These are phyloP conservation scores for Ophiocordyceps camponoti-saundersi DNA, from an alignment of 2,329 filamentous ascomycete genomes.

Conservation along the genomic window DNA sequence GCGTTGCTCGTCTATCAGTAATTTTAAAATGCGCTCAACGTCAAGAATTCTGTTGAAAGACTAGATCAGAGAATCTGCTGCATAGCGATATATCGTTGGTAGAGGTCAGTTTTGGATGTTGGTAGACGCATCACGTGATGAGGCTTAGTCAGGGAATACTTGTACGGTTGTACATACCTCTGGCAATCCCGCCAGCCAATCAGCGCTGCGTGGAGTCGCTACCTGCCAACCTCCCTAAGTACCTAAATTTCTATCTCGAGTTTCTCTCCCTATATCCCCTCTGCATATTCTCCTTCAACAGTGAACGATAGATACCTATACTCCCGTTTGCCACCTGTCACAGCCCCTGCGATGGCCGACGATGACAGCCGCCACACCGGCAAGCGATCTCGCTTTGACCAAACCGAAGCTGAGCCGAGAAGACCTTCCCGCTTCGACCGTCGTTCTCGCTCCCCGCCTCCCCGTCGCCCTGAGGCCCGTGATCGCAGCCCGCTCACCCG, in stretches of 20 bases:
- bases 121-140: too few species aligned
- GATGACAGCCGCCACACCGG: conserved; percentile 50
- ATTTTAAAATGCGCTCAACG: too few species aligned
- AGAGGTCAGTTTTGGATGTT: too few species aligned
- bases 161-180: neutral
- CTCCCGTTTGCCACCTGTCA: neutral
- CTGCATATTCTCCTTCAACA: neutral
- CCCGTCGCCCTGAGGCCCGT: conserved; percentile 47
- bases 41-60: too few species aligned
- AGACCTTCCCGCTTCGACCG: conserved; percentile 73
- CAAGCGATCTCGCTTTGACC: conserved; percentile 89
- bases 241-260: neutral
- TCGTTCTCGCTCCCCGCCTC: conserved; percentile 69
- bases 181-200: neutral
- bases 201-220: neutral
- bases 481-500: conserved; percentile 62
- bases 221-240: neutral
- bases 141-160: too few species aligned
- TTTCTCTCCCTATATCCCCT: neutral
- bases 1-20: too few species aligned
- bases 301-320: neutral
- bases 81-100: too few species aligned
- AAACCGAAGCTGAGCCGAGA: conserved; percentile 68
- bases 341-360: conserved; percentile 44
- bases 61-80: too few species aligned